Evolutionary conservation across 2,329 filamentous ascomycete genomes (phyloP), one percentile per base, ranked within the genome.

Genomic region (Alternaria sp.): DNA sequence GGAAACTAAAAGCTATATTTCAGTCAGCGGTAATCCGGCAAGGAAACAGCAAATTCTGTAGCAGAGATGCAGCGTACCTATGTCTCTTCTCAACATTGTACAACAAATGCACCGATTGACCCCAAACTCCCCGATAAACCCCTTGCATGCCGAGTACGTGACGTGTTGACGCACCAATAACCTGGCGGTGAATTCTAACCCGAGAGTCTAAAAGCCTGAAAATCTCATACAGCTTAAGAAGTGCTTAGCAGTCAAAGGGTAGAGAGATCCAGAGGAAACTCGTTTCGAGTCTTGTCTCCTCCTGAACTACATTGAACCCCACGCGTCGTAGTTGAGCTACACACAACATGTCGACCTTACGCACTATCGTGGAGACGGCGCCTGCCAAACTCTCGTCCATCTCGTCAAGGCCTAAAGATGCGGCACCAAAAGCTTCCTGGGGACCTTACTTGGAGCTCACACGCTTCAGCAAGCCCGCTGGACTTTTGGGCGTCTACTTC

Each of bases 401-500:
- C 22, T 43, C 47, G 7, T 57, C 47, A 20, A 51, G 39, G 7
- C 32, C 54, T 16, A 36, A 44, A 5, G 16, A 52, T 30, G 42
- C 32, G 16, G 16, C 39, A 30, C 36, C 16, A 3, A 52, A 57
- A 28, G 32, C 51, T 20, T 61, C 61, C 14, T 63, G 54, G 54
- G 16, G 46, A 34, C 58, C 58, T 7, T 61, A 58, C 30, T 12
- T 47, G 24, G 59, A 87, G 67, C 76, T 87, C 14, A 79, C 85
- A 54, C 84, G 85, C 16, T 74, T 87, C 18, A 51, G 39, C 57
- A 62, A 60, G 51, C 49, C 60, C 14, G 56, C 52, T 80, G 86
- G 63, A 82, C 83, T 46, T 83, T 81, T 4, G 65, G 83, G 83
- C 56, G 79, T 86, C 49, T 86, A 28, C 77, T 60, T 79, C 75